A percentile compares a stretch with the other conserved stretches of the same genome.
These are phyloP conservation scores for Melastoma malabathricum DNA, from an alignment of 345 rosid species.

Conservation along the genomic window DNA sequence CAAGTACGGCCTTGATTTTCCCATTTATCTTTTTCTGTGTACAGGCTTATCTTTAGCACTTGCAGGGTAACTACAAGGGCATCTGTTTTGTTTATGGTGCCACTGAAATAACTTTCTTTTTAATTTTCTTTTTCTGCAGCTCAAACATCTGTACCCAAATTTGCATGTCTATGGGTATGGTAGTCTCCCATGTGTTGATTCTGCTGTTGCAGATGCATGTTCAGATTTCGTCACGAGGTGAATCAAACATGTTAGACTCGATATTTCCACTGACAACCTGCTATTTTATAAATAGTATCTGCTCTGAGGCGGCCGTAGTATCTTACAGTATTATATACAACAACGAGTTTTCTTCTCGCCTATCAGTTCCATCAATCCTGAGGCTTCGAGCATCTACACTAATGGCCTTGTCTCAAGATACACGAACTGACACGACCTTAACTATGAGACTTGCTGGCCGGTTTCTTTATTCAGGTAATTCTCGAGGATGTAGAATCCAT, in stretches of 20 bases:
- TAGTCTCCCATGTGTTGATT: slow-evolving; percentile 80
- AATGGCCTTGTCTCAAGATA: slow-evolving; percentile 57
- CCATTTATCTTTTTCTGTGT: slow-evolving; percentile 3
- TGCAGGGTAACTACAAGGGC: too few species aligned
- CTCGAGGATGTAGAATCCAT: slow-evolving; percentile 10
- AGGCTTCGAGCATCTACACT: slow-evolving; percentile 79
- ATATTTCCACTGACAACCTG: background rate
- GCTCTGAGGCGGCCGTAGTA: slow-evolving; percentile 15
- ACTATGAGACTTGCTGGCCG: slow-evolving; percentile 59
- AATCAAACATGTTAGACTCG: background rate
- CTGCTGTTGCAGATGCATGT: slow-evolving; percentile 60
- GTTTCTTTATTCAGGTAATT: slow-evolving; percentile 36
- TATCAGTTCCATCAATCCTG: slow-evolving; percentile 61
- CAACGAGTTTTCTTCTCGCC: slow-evolving; percentile 84
- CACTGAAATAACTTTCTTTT: too few species aligned
- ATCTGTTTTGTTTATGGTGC: too few species aligned
- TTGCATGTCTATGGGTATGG: slow-evolving; percentile 71
- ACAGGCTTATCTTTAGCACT: too few species aligned
- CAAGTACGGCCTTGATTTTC: slow-evolving; percentile 37
- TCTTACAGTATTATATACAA: slow-evolving; percentile 65
- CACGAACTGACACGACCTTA: slow-evolving; percentile 45
- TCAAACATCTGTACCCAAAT: slow-evolving; percentile 43
- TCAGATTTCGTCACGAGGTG: slow-evolving; percentile 80
- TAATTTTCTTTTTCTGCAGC: slow-evolving; percentile 20
- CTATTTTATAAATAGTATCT: background rate